These are phyloP conservation scores for Coemansia erecta DNA, from an alignment of 192 early-diverging fungal species.

Conservation along the genomic window DNA sequence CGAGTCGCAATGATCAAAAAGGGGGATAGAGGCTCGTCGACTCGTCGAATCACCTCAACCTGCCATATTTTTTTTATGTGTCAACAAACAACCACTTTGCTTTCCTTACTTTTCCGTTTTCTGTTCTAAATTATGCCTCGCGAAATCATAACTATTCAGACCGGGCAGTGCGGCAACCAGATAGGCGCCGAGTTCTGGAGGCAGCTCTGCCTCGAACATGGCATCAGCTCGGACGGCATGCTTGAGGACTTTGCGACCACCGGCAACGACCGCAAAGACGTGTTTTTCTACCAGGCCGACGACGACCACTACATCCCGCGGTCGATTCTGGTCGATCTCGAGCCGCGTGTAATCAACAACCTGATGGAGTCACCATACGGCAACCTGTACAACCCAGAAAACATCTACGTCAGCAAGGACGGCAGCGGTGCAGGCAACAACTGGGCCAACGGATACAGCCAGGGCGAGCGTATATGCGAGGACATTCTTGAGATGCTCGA, in stretches of 20 bases:
- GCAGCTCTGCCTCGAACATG: conserved; percentile 91
- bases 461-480: conserved; percentile 84
- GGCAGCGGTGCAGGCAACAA: conserved; percentile 98
- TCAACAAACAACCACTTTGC: conserved; percentile 4
- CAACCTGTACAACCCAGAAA: conserved; percentile 97
- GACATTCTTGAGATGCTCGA: conserved; percentile 97
- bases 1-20: neutral
- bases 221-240: conserved; percentile 90
- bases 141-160: conserved; percentile 95
- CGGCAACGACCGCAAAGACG: conserved; percentile 92
- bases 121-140: conserved; percentile 62
- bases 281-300: conserved; percentile 99
- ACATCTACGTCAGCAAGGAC: conserved; percentile 87
- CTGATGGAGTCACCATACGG: conserved; percentile 83
- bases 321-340: conserved; percentile 86
- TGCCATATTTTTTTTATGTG: neutral
- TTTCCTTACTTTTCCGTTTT: conserved; percentile 5
- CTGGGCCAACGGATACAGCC: conserved; percentile 88
- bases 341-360: conserved; percentile 92
- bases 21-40: neutral
- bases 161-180: conserved; percentile 98
- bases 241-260: conserved; percentile 88
- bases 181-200: conserved; percentile 96
- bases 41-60: neutral
- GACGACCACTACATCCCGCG: conserved; percentile 98